Evolutionary conservation across 2,329 filamentous ascomycete genomes (phyloP).

Genomic region (Neurospora sp.): DNA sequence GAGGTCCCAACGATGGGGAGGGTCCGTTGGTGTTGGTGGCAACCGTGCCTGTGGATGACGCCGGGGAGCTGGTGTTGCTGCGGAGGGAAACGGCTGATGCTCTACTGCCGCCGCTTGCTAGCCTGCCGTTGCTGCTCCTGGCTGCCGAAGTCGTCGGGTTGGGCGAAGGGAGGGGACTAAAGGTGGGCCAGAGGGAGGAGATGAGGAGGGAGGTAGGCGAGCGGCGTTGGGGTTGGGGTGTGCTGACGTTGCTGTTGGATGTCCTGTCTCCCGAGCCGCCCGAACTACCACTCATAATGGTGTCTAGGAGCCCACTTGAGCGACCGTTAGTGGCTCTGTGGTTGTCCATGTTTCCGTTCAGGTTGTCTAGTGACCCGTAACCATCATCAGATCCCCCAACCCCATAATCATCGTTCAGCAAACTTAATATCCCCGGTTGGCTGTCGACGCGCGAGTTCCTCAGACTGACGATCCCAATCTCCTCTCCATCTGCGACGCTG

Average conservation of each 20-base stretch:
- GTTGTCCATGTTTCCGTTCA: neutral
- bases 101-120: neutral
- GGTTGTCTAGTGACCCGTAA: neutral
- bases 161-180: neutral
- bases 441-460: constrained; percentile 87
- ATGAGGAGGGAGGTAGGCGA: neutral
- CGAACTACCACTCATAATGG: neutral
- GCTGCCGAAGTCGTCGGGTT: neutral
- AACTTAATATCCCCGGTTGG: constrained; percentile 72
- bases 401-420: constrained; percentile 42
- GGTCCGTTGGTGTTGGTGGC: neutral
- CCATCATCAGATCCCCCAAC: neutral
- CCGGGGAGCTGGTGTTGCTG: neutral
- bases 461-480: constrained; percentile 80
- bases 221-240: neutral
- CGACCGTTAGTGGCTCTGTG: constrained; percentile 4
- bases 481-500: constrained; percentile 74
- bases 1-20: neutral
- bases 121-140: neutral
- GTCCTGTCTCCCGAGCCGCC: neutral
- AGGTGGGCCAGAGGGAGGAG: neutral
- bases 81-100: neutral
- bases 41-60: neutral
- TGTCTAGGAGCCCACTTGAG: neutral
- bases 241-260: neutral